Percentiles rank a stretch among this genome's conserved stretches.
Conservation (phyloP, 2,329 filamentous ascomycete genomes). For the Aureobasidium sp. region DNA sequence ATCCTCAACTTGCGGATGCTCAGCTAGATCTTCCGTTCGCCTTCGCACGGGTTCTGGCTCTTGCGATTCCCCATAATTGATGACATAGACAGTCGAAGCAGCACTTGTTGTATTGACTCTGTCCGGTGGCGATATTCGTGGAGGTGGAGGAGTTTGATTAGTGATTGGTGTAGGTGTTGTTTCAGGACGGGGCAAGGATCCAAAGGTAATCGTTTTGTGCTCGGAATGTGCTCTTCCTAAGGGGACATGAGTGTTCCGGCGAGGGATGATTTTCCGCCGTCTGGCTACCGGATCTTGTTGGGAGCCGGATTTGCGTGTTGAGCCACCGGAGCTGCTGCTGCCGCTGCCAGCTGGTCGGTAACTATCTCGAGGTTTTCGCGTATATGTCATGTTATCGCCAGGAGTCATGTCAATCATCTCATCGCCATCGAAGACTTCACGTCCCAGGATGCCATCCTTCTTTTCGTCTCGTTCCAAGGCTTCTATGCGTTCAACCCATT, state of each 20-base stretch:
- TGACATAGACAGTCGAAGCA: conserved; percentile 56
- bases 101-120: conserved; percentile 55
- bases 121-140: conserved; percentile 47
- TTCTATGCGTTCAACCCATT: conserved; percentile 95
- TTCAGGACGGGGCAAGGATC: conserved; percentile 18
- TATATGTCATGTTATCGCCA: conserved; percentile 48
- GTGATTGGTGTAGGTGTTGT: background rate
- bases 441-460: conserved; percentile 83
- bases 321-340: conserved; percentile 25
- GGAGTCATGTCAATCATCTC: conserved; percentile 73
- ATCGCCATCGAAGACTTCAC: conserved; percentile 89
- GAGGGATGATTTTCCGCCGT: conserved; percentile 20
- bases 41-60: conserved; percentile 34
- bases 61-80: conserved; percentile 50
- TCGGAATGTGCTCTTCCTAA: conserved; percentile 28
- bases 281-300: conserved; percentile 20
- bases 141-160: conserved; percentile 32
- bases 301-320: conserved; percentile 15
- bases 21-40: conserved; percentile 16
- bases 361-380: conserved; percentile 16
- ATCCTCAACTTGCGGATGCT: background rate
- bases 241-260: conserved; percentile 25
- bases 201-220: conserved; percentile 19
- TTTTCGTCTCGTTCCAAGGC: conserved; percentile 86
- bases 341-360: conserved; percentile 22